Evolutionary conservation across 805 yeast genomes (phyloP), one percentile per base, ranked within the genome.

Genomic region (Clavispora fructus): DNA sequence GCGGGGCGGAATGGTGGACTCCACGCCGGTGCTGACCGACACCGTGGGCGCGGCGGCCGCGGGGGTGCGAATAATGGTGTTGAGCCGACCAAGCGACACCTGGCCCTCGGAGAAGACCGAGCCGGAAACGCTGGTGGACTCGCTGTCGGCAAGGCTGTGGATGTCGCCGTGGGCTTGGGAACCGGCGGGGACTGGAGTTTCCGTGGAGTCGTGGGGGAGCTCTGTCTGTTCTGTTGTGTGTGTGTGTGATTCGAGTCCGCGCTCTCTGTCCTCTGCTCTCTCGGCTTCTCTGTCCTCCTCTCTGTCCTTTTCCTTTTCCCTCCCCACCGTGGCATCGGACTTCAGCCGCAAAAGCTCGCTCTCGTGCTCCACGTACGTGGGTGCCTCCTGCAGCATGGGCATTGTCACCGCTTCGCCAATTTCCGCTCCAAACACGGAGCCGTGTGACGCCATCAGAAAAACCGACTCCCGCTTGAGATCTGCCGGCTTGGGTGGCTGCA

Each of bases 1-100:
- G 43, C 76, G 59, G 1, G 73, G 65, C 2, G 76, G 76, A 2
- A 71, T 57, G 4, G 71, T 56, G 6, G 57, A 57, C 37, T 68
- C 74, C 31, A 70, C 57, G 19, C 52, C 61, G 10, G 76, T 71
- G 43, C 58, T 59, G 48, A 64, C 64, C 12, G 65, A 54, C 17
- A 53, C 41, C 43, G 61, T 65, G 1, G 76, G 75, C 19, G 39
- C 44, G 12, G 48, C 35, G 10, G 51, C 47, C n/a, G 29, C 43
- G 8, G 47, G 27, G 14, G 29, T 23, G 41, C 52, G 50, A 33
- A 42, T 53, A 42, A 53, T 41, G 26, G 64, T 60, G 39, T 57
- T 56, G 17, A 59, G 55, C 16, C 58, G 57, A 14, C 61, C 59
- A 14, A 56, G 40, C 7, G 49, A 53, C n/a, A 53, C 55, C 39